Base-by-base conservation (phyloP, 2,329 filamentous ascomycete species). In the Sporothrix inflata region DNA sequence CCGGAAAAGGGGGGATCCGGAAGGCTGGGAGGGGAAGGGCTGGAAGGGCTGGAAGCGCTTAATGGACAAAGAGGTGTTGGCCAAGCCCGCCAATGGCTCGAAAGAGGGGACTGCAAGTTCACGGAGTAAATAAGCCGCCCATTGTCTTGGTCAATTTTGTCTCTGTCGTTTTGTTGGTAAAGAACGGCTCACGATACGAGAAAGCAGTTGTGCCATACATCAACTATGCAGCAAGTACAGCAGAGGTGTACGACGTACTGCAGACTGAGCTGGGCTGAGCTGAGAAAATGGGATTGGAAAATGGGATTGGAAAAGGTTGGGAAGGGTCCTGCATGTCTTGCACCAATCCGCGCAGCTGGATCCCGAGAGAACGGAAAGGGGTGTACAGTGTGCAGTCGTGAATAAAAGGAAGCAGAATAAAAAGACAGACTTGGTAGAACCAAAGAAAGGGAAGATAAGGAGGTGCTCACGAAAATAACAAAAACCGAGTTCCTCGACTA, bases 341-440 rank as follows among this genome's bases (percentile, higher is more conserved):
- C 34, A 42, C 67, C 67, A 69, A 69, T 69, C 51, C 67, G 51
- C 21, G 16, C n/a, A 24, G 30, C 9, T 38, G 21, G 67, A 67
- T 67, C 40, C 63, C 63, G 63, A 67, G 63, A 27, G 34, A 49
- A 16, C 55, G 27, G 66, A 30, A 49, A 69, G 24, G 45, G 40
- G 40, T 27, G 34, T 49, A 53, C 63, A 47, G 55, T 30, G 21
- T 16, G 6, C 12, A 60, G 27, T 61, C 57, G 19, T 57, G 53
- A 57, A 16, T 19, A 27, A 30, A 57, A 16, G 11, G 1, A 57
- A 5, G 4, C 45, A 19, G 6, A 34, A n/a, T 49, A 24, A 16
- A 51, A 51, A 51, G 47, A 9, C 7, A 51, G 8, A 21, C 47
- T 57, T 57, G 14, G 49, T 7, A n/a, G n/a, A 53, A 21, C n/a